These are phyloP conservation scores for Elsinoe necatrix DNA, from an alignment of 2,329 filamentous ascomycete species.

Conservation along the genomic window DNA sequence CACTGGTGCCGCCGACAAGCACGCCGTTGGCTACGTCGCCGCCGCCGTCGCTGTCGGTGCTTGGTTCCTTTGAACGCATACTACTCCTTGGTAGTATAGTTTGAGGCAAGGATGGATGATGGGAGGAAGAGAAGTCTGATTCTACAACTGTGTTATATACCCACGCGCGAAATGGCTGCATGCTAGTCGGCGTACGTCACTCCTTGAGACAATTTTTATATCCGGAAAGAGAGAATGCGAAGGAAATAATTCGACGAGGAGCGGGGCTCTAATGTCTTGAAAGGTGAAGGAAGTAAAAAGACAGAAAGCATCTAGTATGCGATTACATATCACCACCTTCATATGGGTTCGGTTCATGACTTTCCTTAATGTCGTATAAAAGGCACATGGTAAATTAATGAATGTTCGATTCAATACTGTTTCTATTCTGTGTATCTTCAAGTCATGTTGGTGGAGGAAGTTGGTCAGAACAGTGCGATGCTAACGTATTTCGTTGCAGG, in stretches of 20 bases:
- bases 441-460: too few relatives aligned
- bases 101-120: background rate
- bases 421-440: background rate
- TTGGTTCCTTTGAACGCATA: slow-evolving; percentile 18
- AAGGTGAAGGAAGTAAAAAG: background rate
- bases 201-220: background rate
- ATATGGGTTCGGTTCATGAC: slow-evolving; percentile 12
- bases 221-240: background rate
- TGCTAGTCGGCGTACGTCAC: background rate
- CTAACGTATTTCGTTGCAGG: too few relatives aligned
- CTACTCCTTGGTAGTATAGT: background rate
- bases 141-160: slow-evolving; percentile 11
- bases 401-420: background rate
- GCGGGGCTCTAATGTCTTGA: slow-evolving; percentile 4
- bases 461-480: too few relatives aligned
- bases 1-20: slow-evolving; percentile 21
- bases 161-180: background rate
- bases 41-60: slow-evolving; percentile 22
- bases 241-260: background rate
- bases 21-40: slow-evolving; percentile 19
- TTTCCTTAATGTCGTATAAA: slow-evolving; percentile 15
- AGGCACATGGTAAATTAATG: slow-evolving; percentile 1
- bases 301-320: slow-evolving; percentile 3
- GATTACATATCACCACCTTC: background rate
- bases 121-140: background rate